phyloP scores from a whole-genome alignment of 805 yeast species.

The Kluyveromyces starmeri region DNA sequence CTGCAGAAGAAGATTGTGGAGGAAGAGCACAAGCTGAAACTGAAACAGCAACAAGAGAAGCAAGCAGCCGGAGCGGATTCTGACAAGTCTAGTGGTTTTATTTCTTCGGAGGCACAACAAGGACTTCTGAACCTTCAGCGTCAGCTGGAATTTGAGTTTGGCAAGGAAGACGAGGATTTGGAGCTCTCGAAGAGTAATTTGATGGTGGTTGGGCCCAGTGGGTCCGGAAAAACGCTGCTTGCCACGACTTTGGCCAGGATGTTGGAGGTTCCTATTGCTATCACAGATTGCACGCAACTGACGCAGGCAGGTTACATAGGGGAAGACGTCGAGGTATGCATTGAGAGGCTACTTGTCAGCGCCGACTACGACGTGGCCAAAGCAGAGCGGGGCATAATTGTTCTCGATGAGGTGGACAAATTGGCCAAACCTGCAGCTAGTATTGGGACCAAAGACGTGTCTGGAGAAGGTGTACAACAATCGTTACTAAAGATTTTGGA shows the following conservation, averaged over 20 bases:
- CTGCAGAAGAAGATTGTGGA: constrained; percentile 19
- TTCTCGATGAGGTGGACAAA: constrained; percentile 52
- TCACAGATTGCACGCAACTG: constrained; percentile 52
- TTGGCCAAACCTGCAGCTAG: constrained; percentile 40
- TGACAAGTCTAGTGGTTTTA: constrained; percentile 15
- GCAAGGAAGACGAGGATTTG: constrained; percentile 31
- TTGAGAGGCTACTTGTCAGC: constrained; percentile 41
- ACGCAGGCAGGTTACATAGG: constrained; percentile 63
- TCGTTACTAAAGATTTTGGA: constrained; percentile 48
- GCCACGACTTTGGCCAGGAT: constrained; percentile 46
- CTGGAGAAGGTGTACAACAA: constrained; percentile 62
- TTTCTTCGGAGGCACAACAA: constrained; percentile 25
- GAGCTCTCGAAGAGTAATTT: constrained; percentile 49
- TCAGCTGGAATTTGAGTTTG: constrained; percentile 23
- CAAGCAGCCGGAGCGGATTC: constrained; percentile 15
- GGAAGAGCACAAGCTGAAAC: constrained; percentile 17
- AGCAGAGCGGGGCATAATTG: constrained; percentile 50
- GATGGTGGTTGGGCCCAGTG: constrained; percentile 50
- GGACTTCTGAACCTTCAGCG: constrained; percentile 24
- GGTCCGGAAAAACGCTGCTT: constrained; percentile 51
- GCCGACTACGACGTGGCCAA: constrained; percentile 44
- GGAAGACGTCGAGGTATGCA: constrained; percentile 52
- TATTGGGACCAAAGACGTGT: constrained; percentile 46
- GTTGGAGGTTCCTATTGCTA: constrained; percentile 47
- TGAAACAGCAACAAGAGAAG: too few species aligned